Evolutionary conservation across 192 early-diverging fungal species (phyloP).

Genomic region (Podila clonocystis): DNA sequence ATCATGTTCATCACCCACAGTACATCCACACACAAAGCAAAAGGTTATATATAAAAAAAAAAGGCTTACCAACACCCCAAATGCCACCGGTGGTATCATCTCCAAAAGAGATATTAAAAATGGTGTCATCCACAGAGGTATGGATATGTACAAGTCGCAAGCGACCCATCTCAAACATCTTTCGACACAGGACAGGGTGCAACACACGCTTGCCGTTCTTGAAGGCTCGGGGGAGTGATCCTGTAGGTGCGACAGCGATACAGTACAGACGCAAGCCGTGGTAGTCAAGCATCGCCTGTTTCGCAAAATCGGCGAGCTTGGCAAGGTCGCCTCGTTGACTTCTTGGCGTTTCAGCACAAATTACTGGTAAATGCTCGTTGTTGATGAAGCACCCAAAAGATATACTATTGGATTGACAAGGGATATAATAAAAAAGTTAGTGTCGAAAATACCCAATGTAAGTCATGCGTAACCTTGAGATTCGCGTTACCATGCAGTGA

Average conservation of each 20-base stretch:
- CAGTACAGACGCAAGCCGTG: conserved; percentile 75
- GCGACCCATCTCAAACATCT: conserved; percentile 70
- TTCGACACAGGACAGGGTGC: conserved; percentile 72
- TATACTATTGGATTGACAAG: conserved; percentile 47
- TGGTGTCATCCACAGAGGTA: conserved; percentile 67
- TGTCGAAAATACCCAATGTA: conserved; percentile 1
- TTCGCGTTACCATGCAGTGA: conserved; percentile 46
- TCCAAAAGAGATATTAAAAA: conserved; percentile 70
- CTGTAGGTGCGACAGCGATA: conserved; percentile 64
- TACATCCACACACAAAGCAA: conserved; percentile 7
- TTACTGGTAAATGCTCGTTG: conserved; percentile 78
- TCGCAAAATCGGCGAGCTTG: conserved; percentile 62
- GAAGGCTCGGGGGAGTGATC: conserved; percentile 72
- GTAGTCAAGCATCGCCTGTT: conserved; percentile 62
- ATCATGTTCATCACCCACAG: background rate
- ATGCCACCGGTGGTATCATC: conserved; percentile 58
- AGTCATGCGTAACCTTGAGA: background rate
- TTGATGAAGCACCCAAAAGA: conserved; percentile 75
- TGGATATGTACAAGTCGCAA: conserved; percentile 63
- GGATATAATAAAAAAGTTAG: background rate
- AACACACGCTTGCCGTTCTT: conserved; percentile 75
- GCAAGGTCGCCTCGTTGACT: conserved; percentile 55
- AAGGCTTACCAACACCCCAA: conserved; percentile 53
- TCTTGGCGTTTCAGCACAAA: conserved; percentile 70
- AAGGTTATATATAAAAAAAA: too few species aligned